phyloP scores from a whole-genome alignment of 83 land plant genomes.

The Diphasiastrum complanatum region DNA sequence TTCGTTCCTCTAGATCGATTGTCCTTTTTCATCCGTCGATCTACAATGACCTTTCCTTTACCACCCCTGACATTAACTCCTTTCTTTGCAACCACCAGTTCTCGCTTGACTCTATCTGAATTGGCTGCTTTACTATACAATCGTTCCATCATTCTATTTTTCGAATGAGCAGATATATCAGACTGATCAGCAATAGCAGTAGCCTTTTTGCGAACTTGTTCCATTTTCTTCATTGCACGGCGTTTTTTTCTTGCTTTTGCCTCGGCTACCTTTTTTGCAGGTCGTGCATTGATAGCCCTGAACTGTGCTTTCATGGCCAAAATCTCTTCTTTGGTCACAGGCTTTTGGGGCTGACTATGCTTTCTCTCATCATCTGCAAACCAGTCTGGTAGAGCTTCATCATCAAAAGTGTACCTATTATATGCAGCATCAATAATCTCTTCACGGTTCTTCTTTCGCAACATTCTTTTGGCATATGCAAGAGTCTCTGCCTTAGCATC shows the following conservation, averaged over 20 bases:
- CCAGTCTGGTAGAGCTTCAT: conserved; percentile 73
- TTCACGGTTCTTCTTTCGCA: conserved; percentile 81
- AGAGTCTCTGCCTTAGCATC: conserved; percentile 75
- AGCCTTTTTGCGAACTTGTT: conserved; percentile 74
- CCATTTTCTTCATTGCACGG: conserved; percentile 61
- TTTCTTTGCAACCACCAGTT: conserved; percentile 93
- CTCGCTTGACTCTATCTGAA: conserved; percentile 62
- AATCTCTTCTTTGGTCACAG: conserved; percentile 83
- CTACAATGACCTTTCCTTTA: conserved; percentile 73
- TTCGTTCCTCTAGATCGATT: conserved; percentile 41
- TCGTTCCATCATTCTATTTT: conserved; percentile 72
- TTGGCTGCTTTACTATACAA: conserved; percentile 71
- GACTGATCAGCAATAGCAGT: conserved; percentile 77
- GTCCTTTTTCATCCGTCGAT: conserved; percentile 90
- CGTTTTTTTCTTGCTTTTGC: conserved; percentile 90
- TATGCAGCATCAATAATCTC: conserved; percentile 77
- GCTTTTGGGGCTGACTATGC: conserved; percentile 64
- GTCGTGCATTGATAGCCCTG: conserved; percentile 85
- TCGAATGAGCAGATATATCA: conserved; percentile 68
- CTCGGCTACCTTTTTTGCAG: conserved; percentile 91
- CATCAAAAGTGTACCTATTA: conserved; percentile 82
- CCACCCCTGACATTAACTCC: conserved; percentile 73
- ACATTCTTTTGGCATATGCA: conserved; percentile 92
- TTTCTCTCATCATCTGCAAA: conserved; percentile 74
- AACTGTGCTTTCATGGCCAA: conserved; percentile 90